Base-by-base conservation (phyloP, 1,284 basidiomycete species). In the Sanguinoderma infundibulare region DNA sequence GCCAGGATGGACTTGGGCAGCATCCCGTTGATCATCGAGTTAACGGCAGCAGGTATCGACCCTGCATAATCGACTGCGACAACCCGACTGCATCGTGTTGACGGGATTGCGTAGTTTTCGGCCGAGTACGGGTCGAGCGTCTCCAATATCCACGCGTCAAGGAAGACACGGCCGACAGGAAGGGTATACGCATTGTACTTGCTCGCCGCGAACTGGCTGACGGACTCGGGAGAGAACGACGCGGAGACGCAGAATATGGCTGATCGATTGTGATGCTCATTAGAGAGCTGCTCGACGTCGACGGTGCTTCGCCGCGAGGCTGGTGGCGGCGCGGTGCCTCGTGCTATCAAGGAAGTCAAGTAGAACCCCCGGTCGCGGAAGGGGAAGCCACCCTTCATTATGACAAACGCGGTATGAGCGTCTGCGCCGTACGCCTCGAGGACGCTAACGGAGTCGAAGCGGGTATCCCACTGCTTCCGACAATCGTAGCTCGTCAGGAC, bases 121-220 rank as follows among this genome's bases (percentile, higher is more conserved):
- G 92, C 90, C 46, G 94, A 94, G 74, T 99, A 99, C 0, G 98
- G 97, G 73, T 99, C 97, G 47, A 99, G 83, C 1, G 96, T 98
- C 79, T 99, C 96, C 67, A 98, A 77, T 47, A 98, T 90, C 98
- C 98, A 99, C 0, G 94, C 97, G 69, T 98, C 96, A 3, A 99
- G 79, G 64, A 94, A 89, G 47, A 96, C 81, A 22, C 91, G 87
- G 0, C 95, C 96, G 9, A 94, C 78, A 0, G 95, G 94, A 14
- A 96, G 80, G 0, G 65, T 73, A 53, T 86, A 84, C 0, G 94
- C 82, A 72, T 99, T 98, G 76, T 95, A 90, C 72, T 94, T 95
- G 15, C 76, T 70, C 2, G 83, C 59, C 28, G 83, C 78, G 71
- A 91, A 91, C 14, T 83, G 77, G 2, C 81, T 74, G 5, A 80